Percentiles rank a stretch among this genome's conserved stretches.
Conservation (phyloP, 2,329 filamentous ascomycete species). For the Aspergillus sp. region DNA sequence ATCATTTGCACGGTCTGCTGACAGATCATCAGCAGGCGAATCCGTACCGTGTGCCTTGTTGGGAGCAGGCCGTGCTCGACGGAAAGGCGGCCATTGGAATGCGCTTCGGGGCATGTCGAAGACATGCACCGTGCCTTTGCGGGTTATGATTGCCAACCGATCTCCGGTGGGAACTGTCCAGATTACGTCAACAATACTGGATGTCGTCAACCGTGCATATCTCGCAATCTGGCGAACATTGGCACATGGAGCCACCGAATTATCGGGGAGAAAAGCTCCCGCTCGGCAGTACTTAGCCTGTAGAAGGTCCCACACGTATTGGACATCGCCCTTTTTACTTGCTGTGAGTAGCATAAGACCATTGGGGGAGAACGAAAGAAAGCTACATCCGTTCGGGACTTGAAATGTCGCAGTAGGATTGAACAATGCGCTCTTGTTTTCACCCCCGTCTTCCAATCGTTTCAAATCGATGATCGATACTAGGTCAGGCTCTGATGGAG, state of each 20-base stretch:
- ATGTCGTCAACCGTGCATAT: conserved; percentile 84
- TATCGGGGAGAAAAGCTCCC: conserved; percentile 30
- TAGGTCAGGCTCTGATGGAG: conserved; percentile 34
- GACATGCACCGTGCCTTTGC: conserved; percentile 90
- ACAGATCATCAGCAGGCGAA: conserved; percentile 40
- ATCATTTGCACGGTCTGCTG: conserved; percentile 32
- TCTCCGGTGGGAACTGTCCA: conserved; percentile 80
- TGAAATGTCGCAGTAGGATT: conserved; percentile 39
- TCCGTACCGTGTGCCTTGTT: conserved; percentile 30
- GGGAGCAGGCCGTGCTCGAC: conserved; percentile 37
- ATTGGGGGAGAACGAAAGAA: conserved; percentile 41
- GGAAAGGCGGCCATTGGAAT: conserved; percentile 75
- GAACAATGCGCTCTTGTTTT: conserved; percentile 26
- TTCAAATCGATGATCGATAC: conserved; percentile 42
- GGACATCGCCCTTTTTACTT: conserved; percentile 42
- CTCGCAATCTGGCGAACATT: conserved; percentile 74
- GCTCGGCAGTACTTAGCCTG: conserved; percentile 38
- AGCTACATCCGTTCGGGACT: conserved; percentile 42
- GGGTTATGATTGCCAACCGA: conserved; percentile 79
- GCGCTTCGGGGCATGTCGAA: conserved; percentile 76
- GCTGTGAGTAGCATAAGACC: conserved; percentile 41
- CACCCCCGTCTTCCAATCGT: conserved; percentile 33
- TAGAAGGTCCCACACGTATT: conserved; percentile 45
- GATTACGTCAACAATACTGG: conserved; percentile 78
- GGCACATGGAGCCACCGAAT: conserved; percentile 20